Conservation (phyloP, 768 basidiomycete genomes). For the Mycena olivaceomarginata region DNA sequence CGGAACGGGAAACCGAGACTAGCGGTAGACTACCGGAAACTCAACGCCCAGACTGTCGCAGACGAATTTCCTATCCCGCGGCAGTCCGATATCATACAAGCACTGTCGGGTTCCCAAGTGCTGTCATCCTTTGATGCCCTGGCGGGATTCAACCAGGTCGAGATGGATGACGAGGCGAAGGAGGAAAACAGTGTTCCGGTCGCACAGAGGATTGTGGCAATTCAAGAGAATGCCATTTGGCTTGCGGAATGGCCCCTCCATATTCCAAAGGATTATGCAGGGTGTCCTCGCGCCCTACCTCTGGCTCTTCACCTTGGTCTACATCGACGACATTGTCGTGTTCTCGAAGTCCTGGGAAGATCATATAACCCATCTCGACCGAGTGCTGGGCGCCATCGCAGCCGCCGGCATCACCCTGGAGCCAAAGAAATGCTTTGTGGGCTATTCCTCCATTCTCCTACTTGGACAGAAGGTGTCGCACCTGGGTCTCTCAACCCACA, state of each 20-base stretch:
- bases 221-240: constrained; percentile 43
- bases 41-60: constrained; percentile 12
- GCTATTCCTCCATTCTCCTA: too few relatives aligned
- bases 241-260: constrained; percentile 27
- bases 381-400: too few relatives aligned
- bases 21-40: constrained; percentile 55
- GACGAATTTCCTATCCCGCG: not conserved
- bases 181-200: constrained; percentile 55
- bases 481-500: too few relatives aligned
- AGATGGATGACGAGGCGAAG: not conserved
- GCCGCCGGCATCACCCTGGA: too few relatives aligned
- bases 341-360: constrained; percentile 47
- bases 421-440: too few relatives aligned
- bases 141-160: too few relatives aligned
- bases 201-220: constrained; percentile 55
- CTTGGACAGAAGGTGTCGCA: too few relatives aligned
- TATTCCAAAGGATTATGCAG: constrained; percentile 32
- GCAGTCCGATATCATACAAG: not conserved
- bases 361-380: too few relatives aligned
- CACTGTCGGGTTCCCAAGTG: not conserved
- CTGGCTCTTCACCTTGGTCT: constrained; percentile 41
- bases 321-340: constrained; percentile 51
- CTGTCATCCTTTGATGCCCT: too few relatives aligned
- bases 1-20: constrained; percentile 61
- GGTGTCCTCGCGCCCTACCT: too few relatives aligned